phyloP scores from a whole-genome alignment of 768 basidiomycete genomes.

The Solioccasus polychromus region DNA sequence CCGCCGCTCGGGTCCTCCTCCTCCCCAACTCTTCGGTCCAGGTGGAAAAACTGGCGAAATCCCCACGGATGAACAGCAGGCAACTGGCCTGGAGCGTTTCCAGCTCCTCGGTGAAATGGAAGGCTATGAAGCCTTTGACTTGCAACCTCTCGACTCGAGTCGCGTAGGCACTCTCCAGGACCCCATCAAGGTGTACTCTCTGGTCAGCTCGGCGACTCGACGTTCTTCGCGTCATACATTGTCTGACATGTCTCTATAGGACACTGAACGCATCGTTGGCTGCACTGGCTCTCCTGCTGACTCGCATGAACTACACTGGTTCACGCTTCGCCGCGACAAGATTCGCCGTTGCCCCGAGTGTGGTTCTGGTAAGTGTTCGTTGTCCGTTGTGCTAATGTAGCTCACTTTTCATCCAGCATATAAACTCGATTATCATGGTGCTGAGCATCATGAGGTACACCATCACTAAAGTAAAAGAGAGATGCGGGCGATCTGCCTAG shows the following conservation, averaged over 20 bases:
- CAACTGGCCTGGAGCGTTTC: slow-evolving; percentile 95
- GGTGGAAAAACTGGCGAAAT: slow-evolving; percentile 74
- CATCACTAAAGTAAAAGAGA: slow-evolving; percentile 37
- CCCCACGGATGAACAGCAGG: slow-evolving; percentile 83
- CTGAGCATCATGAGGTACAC: slow-evolving; percentile 45
- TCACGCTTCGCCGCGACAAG: slow-evolving; percentile 62
- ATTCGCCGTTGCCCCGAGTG: slow-evolving; percentile 87
- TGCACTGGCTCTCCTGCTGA: slow-evolving; percentile 95
- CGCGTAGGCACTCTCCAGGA: slow-evolving; percentile 83
- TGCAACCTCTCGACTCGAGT: slow-evolving; percentile 78
- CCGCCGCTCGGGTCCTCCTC: slow-evolving; percentile 54
- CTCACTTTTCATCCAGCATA: slow-evolving; percentile 52
- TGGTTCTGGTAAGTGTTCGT: slow-evolving; percentile 69
- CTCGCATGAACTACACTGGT: slow-evolving; percentile 92
- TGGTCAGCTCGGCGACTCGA: slow-evolving; percentile 50
- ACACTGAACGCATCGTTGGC: slow-evolving; percentile 79
- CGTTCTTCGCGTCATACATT: background rate
- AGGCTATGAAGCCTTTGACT: slow-evolving; percentile 88
- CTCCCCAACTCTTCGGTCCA: slow-evolving; percentile 66
- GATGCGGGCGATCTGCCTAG: slow-evolving; percentile 7
- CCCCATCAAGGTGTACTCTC: slow-evolving; percentile 84
- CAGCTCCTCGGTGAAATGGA: slow-evolving; percentile 87
- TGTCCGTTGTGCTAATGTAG: background rate
- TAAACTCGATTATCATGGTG: slow-evolving; percentile 68
- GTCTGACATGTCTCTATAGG: slow-evolving; percentile 42